phyloP scores from a whole-genome alignment of 2,329 filamentous ascomycete genomes.

The Fusarium abutilonis region DNA sequence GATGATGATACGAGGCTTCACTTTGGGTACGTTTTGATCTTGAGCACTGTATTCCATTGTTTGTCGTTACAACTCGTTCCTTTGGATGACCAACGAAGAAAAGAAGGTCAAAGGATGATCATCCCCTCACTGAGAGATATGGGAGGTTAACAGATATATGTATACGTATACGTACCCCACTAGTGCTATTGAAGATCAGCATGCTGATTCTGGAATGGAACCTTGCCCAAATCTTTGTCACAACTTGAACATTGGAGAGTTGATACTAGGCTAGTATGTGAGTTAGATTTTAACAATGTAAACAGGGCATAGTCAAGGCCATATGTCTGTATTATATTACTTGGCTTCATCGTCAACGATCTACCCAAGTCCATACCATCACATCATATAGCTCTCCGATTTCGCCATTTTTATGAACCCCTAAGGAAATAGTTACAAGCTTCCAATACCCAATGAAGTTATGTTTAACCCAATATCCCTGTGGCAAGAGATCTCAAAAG shows the following conservation, averaged over 20 bases:
- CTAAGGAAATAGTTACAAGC: neutral
- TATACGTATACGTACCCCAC: conserved; percentile 17
- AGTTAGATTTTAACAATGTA: neutral
- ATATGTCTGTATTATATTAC: neutral
- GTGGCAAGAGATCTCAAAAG: neutral
- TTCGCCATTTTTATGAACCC: neutral
- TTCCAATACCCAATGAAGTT: neutral
- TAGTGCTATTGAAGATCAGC: conserved; percentile 1
- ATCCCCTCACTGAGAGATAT: conserved; percentile 10
- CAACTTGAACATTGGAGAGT: too few relatives aligned
- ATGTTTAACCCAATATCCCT: neutral
- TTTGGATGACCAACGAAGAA: neutral
- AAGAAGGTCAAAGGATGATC: conserved; percentile 1
- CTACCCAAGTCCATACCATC: neutral
- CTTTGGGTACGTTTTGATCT: conserved; percentile 20
- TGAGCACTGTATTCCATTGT: conserved; percentile 56
- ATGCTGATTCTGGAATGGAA: neutral
- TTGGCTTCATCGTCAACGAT: neutral
- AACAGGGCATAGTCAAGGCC: neutral
- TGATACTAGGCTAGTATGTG: too few relatives aligned
- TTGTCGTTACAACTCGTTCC: neutral
- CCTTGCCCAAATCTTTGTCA: neutral
- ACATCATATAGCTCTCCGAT: conserved; percentile 16
- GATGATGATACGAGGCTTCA: conserved; percentile 71
- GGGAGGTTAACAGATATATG: neutral